These are phyloP conservation scores for Fraxinus sp. DNA, from an alignment of 305 asterid species.

Conservation along the genomic window DNA sequence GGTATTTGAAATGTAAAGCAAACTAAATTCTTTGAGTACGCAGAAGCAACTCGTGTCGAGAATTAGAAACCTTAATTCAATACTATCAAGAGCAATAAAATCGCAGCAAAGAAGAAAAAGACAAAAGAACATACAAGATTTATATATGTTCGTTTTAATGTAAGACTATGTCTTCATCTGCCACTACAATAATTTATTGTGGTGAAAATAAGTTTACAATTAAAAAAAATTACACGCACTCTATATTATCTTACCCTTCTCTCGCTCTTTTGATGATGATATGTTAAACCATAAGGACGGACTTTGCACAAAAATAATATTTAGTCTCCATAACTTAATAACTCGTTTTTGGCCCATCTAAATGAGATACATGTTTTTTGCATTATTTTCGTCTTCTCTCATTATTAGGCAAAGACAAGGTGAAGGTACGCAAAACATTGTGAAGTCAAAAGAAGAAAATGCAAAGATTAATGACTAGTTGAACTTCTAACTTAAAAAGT, in stretches of 20 bases:
- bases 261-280: neutral
- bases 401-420: neutral
- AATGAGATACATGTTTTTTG: neutral
- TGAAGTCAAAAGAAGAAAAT: neutral
- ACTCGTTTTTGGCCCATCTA: neutral
- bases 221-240: neutral
- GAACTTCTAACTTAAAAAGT: neutral
- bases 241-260: neutral
- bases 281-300: neutral
- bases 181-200: neutral
- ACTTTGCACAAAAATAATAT: neutral
- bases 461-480: neutral
- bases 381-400: neutral
- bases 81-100: neutral
- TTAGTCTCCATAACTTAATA: neutral
- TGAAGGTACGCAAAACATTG: neutral
- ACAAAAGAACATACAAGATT: no score
- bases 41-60: neutral
- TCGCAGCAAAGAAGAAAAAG: neutral
- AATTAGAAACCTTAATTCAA: neutral
- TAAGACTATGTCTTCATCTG: no score
- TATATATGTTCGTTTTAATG: no score
- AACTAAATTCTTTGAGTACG: neutral
- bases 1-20: neutral
- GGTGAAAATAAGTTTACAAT: no score